Base-by-base conservation (phyloP, 2,329 filamentous ascomycete genomes). In the Huntiella decipiens region DNA sequence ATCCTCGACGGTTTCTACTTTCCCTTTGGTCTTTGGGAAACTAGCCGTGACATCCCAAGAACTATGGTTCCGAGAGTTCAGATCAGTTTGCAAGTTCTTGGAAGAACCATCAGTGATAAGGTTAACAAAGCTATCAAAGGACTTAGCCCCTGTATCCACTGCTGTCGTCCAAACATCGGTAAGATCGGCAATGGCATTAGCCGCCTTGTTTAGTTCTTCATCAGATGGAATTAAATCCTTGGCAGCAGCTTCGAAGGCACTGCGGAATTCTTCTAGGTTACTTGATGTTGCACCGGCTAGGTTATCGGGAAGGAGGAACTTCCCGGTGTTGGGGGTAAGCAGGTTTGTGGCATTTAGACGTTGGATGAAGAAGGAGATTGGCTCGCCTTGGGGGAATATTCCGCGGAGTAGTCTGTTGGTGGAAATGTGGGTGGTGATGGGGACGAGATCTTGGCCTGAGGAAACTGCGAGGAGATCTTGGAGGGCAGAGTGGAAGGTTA, bases 401-500 rank as follows among this genome's bases (percentile, higher is more conserved):
- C 57, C 56, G 16, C 56, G 55, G 37, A 66, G 54, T 10, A 64
- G 56, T 48, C 54, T 58, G 41, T 60, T 57, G 51, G 63, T 59
- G 32, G 60, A 54, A 45, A 61, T 56, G 38, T 57, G 57, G 2
- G 53, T 55, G 10, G 52, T 51, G 16, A 70, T 62, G 15, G 66
- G 60, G 4, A 61, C 60, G 15, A 73, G 56, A 2, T 57, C 55
- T 5, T 60, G 57, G 3, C 63, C 64, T 11, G 63, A 61, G n/a
- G 62, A 63, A 13, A 64, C 62, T n/a, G 60, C 58, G 10, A 75
- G 59, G 12, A 76, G 63, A 51, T 75, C 71, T 53, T 75, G 71
- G 50, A 74, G 74, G 40, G 71, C 71, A 51, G 74, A 70, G 31
- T 66, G 61, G 51, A 72, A 75, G 6, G 67, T 70, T 53, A 72